Evolutionary conservation across 164 flowering plant genomes (phyloP).

Genomic region (Malania oleifera): DNA sequence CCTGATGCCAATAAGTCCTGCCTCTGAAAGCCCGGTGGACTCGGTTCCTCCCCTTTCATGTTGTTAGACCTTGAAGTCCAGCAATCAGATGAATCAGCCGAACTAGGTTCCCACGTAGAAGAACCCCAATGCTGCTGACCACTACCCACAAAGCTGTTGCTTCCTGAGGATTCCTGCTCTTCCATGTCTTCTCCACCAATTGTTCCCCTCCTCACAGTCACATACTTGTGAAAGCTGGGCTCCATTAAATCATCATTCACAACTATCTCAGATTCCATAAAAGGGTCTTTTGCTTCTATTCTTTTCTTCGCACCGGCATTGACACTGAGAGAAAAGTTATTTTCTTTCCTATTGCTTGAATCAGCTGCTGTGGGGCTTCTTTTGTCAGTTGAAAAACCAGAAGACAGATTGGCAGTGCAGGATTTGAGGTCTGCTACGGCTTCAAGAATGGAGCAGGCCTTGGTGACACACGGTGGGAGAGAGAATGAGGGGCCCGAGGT

Average conservation of each 20-base stretch:
- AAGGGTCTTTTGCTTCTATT: constrained; percentile 33
- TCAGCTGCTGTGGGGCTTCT: constrained; percentile 20
- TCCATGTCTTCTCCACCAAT: constrained; percentile 36
- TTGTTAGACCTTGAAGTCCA: constrained; percentile 44
- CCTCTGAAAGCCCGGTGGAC: constrained; percentile 21
- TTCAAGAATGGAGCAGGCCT: constrained; percentile 86
- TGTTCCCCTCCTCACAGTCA: constrained; percentile 59
- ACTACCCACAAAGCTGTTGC: constrained; percentile 56
- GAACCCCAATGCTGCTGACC: constrained; percentile 37
- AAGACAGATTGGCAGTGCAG: constrained; percentile 34
- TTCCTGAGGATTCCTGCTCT: constrained; percentile 76
- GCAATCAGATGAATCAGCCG: constrained; percentile 67
- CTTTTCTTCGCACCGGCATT: constrained; percentile 19
- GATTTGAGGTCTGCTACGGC: constrained; percentile 94
- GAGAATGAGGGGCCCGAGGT: constrained; percentile 29
- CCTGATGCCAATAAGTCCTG: constrained; percentile 15
- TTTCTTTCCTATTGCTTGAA: constrained; percentile 12
- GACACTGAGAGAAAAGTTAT: background rate
- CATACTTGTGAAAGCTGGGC: constrained; percentile 88
- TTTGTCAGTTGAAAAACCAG: constrained; percentile 27
- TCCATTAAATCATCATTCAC: constrained; percentile 52
- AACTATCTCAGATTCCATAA: constrained; percentile 57
- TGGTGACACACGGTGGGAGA: constrained; percentile 72
- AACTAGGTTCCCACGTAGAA: constrained; percentile 72
- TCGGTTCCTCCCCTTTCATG: constrained; percentile 17